Percentiles rank a stretch among this genome's conserved stretches.
These are phyloP conservation scores for Aspergillus spinulosporus DNA, from an alignment of 2,329 filamentous ascomycete species.

Conservation along the genomic window DNA sequence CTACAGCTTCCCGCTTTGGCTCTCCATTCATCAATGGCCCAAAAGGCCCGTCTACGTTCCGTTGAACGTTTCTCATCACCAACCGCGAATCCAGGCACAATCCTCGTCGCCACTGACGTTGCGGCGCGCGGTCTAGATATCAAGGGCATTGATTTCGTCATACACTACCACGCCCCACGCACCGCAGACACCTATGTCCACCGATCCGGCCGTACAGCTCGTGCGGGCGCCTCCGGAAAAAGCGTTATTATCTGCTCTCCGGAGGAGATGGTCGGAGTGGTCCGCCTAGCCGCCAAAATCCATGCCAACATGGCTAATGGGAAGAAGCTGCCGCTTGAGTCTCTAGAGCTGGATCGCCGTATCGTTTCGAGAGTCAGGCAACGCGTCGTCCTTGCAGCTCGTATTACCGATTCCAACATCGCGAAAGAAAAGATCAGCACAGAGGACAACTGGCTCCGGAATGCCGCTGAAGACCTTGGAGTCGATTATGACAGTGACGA, in stretches of 20 bases:
- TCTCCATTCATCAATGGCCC: slow-evolving; percentile 90
- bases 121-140: slow-evolving; percentile 94
- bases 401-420: slow-evolving; percentile 75
- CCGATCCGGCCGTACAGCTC: slow-evolving; percentile 88
- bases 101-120: slow-evolving; percentile 90
- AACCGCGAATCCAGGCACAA: slow-evolving; percentile 55
- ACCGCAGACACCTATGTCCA: slow-evolving; percentile 94
- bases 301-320: slow-evolving; percentile 62
- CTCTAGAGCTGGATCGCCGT: slow-evolving; percentile 78
- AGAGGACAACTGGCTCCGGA: slow-evolving; percentile 80
- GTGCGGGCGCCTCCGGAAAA: slow-evolving; percentile 72
- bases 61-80: slow-evolving; percentile 81
- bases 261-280: slow-evolving; percentile 83
- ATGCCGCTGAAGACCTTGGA: slow-evolving; percentile 86
- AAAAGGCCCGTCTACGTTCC: slow-evolving; percentile 91
- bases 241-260: slow-evolving; percentile 88
- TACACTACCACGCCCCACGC: slow-evolving; percentile 94
- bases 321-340: slow-evolving; percentile 66
- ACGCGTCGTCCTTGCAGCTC: slow-evolving; percentile 76
- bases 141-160: slow-evolving; percentile 78
- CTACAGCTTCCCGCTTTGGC: slow-evolving; percentile 74
- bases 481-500: slow-evolving; percentile 93
- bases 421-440: slow-evolving; percentile 85
- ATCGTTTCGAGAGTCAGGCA: slow-evolving; percentile 74
- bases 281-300: slow-evolving; percentile 82